Conservation (phyloP, 2,329 filamentous ascomycete species). For the Trichophyton benhamiae region DNA sequence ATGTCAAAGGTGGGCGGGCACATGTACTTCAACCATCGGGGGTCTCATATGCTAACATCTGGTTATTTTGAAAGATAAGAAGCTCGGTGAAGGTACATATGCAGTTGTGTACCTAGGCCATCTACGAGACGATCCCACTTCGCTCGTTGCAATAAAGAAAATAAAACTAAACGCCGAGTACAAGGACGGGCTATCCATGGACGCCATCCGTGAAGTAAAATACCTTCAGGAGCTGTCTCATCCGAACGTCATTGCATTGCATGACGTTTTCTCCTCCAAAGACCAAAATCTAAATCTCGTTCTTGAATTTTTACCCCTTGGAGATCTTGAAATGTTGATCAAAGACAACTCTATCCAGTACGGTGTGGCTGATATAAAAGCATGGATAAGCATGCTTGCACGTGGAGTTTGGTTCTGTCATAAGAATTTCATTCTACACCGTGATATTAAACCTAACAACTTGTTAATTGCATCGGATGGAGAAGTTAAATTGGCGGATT, state of each 20-base stretch:
- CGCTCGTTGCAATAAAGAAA: constrained; percentile 58
- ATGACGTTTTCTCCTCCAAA: constrained; percentile 89
- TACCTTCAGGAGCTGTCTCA: constrained; percentile 88
- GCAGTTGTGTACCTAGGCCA: constrained; percentile 88
- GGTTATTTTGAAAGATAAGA: constrained; percentile 50
- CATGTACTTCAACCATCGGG: neutral
- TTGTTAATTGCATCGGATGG: constrained; percentile 85
- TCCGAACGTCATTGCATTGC: constrained; percentile 86
- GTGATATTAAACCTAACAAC: constrained; percentile 99
- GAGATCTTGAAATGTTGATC: constrained; percentile 89
- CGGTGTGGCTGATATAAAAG: constrained; percentile 81
- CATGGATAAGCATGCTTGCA: constrained; percentile 96
- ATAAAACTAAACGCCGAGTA: constrained; percentile 48
- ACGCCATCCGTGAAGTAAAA: constrained; percentile 91
- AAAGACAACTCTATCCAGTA: constrained; percentile 75
- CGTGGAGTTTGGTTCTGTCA: constrained; percentile 95
- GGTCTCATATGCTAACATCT: neutral
- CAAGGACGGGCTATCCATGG: constrained; percentile 81
- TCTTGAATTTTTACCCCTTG: constrained; percentile 83
- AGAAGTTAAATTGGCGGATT: constrained; percentile 92
- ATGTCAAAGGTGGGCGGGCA: constrained; percentile 59
- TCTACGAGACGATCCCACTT: constrained; percentile 56
- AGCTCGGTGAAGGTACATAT: constrained; percentile 92
- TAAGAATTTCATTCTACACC: constrained; percentile 82
- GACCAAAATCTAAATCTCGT: constrained; percentile 95